phyloP scores from a whole-genome alignment of 176 grass and related monocot species.

The Hsuehochloa calcarea region DNA sequence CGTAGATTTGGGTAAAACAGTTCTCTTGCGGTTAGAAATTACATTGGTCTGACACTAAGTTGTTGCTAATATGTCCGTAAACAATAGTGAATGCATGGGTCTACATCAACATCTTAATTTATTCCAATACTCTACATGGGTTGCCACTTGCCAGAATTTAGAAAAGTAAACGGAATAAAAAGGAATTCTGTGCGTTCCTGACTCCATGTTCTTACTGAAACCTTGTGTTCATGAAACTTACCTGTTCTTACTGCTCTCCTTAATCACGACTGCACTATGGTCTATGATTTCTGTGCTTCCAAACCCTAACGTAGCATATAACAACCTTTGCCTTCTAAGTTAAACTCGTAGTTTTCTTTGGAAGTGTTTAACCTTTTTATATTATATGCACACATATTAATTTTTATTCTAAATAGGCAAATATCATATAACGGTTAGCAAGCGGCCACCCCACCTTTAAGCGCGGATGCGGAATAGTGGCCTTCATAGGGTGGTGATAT shows the following conservation, averaged over 20 bases:
- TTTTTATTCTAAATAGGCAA: background rate
- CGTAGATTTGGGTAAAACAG: background rate
- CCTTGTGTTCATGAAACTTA: background rate
- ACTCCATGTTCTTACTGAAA: background rate
- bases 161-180: background rate
- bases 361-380: background rate
- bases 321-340: background rate
- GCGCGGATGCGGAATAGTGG: background rate
- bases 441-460: background rate
- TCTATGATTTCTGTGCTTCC: background rate
- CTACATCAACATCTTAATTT: background rate
- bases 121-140: background rate
- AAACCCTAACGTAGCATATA: background rate
- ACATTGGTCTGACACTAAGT: background rate
- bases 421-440: background rate
- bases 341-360: background rate
- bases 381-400: background rate
- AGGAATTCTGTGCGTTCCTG: background rate
- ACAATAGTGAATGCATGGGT: background rate
- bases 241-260: background rate
- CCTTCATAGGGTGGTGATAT: background rate
- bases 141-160: background rate
- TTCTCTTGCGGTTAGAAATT: background rate
- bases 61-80: slow-evolving; percentile 1
- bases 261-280: background rate